These are phyloP conservation scores for Cenococcum geophilum DNA, from an alignment of 495 filamentous ascomycete genomes.

Conservation along the genomic window DNA sequence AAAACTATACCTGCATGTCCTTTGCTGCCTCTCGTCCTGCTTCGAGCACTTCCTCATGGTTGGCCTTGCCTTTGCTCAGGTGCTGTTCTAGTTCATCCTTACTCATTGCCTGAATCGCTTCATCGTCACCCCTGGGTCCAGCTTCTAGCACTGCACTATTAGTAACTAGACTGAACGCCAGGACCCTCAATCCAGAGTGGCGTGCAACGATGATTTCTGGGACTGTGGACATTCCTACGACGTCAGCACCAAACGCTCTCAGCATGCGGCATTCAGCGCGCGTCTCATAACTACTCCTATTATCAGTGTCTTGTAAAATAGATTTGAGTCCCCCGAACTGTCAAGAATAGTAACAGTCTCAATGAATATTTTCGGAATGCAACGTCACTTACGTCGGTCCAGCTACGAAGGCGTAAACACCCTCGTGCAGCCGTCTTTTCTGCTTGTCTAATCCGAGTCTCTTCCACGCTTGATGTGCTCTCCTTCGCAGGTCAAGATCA, in stretches of 20 bases:
- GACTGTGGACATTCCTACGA: constrained; percentile 76
- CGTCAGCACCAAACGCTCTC: constrained; percentile 57
- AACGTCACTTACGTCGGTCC: constrained; percentile 55
- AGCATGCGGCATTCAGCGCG: constrained; percentile 73
- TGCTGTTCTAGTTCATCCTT: constrained; percentile 49
- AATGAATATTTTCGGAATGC: neutral
- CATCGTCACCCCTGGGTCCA: constrained; percentile 55
- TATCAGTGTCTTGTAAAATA: constrained; percentile 1
- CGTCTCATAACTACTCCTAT: constrained; percentile 58
- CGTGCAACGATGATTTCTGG: constrained; percentile 71
- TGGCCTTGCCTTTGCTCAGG: constrained; percentile 59
- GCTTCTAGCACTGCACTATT: constrained; percentile 63
- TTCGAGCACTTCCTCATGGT: constrained; percentile 67
- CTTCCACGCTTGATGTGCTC: constrained; percentile 57
- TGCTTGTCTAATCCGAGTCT: constrained; percentile 40
- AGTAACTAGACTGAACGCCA: constrained; percentile 72
- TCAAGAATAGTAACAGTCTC: neutral
- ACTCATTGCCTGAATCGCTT: constrained; percentile 36
- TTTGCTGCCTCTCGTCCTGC: constrained; percentile 55
- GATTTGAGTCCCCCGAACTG: neutral
- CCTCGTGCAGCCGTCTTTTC: constrained; percentile 57
- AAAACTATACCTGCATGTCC: constrained; percentile 57
- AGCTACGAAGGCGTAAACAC: constrained; percentile 67
- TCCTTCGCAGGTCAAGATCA: constrained; percentile 59
- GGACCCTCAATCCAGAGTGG: constrained; percentile 62